These are phyloP conservation scores for Fusarium xylarioides DNA, from an alignment of 2,329 filamentous ascomycete genomes.

Conservation along the genomic window DNA sequence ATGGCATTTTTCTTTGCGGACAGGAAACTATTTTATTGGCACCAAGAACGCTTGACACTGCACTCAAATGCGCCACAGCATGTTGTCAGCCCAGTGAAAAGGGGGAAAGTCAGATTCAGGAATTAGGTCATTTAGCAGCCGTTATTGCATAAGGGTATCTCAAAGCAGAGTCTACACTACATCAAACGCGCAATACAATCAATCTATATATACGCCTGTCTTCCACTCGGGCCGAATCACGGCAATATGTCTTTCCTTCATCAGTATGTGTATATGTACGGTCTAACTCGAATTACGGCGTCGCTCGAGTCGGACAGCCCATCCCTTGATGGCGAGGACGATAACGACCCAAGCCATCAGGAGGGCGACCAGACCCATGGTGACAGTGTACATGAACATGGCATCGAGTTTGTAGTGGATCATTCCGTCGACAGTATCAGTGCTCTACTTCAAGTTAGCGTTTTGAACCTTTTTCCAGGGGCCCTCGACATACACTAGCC, in stretches of 20 bases:
- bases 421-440: constrained; percentile 80
- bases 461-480: not conserved
- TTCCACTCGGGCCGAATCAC: not conserved
- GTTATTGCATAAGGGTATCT: constrained; percentile 41
- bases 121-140: constrained; percentile 1
- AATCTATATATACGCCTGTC: constrained; percentile 2
- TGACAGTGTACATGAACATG: constrained; percentile 93
- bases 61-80: not conserved
- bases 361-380: constrained; percentile 82
- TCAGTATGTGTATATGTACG: not conserved
- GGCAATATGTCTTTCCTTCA: not conserved
- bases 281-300: constrained; percentile 1
- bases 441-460: constrained; percentile 59
- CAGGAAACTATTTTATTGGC: not conserved
- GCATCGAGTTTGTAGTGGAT: constrained; percentile 80
- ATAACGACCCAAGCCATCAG: constrained; percentile 87
- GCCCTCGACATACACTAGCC: constrained; percentile 72
- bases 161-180: constrained; percentile 28
- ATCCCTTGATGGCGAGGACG: constrained; percentile 85
- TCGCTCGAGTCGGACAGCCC: constrained; percentile 69
- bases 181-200: constrained; percentile 9
- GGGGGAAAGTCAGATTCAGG: not conserved
- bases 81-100: not conserved
- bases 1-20: not conserved
- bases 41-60: not conserved